Evolutionary conservation across 2,329 filamentous ascomycete genomes (phyloP).

Genomic region (Stachybotrys chartarum): DNA sequence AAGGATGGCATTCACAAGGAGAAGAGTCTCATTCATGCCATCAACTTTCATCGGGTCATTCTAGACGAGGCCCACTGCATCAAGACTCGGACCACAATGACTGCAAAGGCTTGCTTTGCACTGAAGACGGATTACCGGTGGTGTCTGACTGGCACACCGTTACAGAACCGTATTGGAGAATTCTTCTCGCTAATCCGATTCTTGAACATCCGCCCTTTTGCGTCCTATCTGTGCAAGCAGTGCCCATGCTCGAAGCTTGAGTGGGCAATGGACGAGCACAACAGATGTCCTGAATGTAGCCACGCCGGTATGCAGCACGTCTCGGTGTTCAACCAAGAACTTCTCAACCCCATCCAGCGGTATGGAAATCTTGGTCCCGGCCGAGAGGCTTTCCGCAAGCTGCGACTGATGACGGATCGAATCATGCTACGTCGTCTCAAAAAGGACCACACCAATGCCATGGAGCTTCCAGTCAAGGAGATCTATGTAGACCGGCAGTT

Average conservation of each 20-base stretch:
- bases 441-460: conserved; percentile 84
- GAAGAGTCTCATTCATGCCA: conserved; percentile 70
- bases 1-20: conserved; percentile 77
- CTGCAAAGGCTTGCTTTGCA: conserved; percentile 91
- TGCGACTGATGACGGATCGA: conserved; percentile 81
- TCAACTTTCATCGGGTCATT: conserved; percentile 84
- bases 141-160: conserved; percentile 90
- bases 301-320: conserved; percentile 36
- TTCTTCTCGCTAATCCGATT: conserved; percentile 94
- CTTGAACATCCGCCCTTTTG: conserved; percentile 79
- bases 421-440: conserved; percentile 97
- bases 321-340: conserved; percentile 82
- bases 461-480: conserved; percentile 95
- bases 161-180: conserved; percentile 95
- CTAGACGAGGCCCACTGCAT: conserved; percentile 95
- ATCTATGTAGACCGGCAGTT: conserved; percentile 90
- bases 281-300: conserved; percentile 60
- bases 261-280: conserved; percentile 70
- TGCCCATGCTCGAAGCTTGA: conserved; percentile 77
- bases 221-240: conserved; percentile 87
- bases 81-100: conserved; percentile 82
- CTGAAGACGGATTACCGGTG: conserved; percentile 84
- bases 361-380: conserved; percentile 57
- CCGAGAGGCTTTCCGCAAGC: conserved; percentile 65
- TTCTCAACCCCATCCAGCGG: conserved; percentile 73